Conservation (phyloP, 169 alveolate genomes). For the Babesia ovis region DNA sequence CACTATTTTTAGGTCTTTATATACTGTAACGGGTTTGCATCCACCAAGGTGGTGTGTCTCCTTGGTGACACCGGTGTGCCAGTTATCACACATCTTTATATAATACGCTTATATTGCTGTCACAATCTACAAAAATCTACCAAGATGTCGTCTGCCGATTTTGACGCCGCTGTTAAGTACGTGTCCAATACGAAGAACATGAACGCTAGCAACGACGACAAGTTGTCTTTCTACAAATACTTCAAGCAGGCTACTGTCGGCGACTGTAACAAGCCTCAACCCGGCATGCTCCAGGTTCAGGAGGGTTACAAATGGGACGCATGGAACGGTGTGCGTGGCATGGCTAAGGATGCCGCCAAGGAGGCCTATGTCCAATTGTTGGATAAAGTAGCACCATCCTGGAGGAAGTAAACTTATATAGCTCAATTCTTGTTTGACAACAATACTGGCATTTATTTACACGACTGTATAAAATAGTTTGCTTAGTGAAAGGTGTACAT, state of each 20-base stretch:
- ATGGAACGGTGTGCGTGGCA: conserved; percentile 87
- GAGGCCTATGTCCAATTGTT: conserved; percentile 79
- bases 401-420: conserved; percentile 60
- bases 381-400: conserved; percentile 54
- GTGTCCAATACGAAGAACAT: conserved; percentile 36
- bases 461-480: no score
- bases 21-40: no score
- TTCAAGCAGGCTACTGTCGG: conserved; percentile 92
- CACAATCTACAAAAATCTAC: neutral
- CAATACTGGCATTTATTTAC: no score
- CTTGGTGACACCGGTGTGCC: conserved; percentile 6
- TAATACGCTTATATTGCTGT: neutral
- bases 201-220: conserved; percentile 60
- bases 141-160: conserved; percentile 22
- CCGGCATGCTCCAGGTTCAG: conserved; percentile 85
- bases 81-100: neutral
- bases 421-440: no score
- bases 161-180: conserved; percentile 58
- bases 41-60: conserved; percentile 9
- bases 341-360: conserved; percentile 84
- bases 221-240: conserved; percentile 80
- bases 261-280: conserved; percentile 84
- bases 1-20: no score
- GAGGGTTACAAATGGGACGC: conserved; percentile 91
- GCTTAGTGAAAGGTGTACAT: no score